Percentiles rank a stretch among this genome's conserved stretches.
These are phyloP conservation scores for Calonectria hawksworthii DNA, from an alignment of 2,329 filamentous ascomycete genomes.

Conservation along the genomic window DNA sequence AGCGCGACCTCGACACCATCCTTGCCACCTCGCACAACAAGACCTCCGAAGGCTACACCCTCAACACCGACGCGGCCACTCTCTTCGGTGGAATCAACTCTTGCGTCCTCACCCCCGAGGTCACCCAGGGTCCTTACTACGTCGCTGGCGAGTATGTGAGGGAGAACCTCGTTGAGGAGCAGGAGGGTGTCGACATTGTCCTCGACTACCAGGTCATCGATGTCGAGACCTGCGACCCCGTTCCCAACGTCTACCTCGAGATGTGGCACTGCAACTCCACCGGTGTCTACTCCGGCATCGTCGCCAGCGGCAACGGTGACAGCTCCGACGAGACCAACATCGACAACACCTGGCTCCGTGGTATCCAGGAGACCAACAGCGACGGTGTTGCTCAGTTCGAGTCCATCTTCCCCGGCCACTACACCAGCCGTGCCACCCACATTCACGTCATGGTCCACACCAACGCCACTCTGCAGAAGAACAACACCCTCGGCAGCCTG, in stretches of 20 bases:
- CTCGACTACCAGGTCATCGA: slow-evolving; percentile 62
- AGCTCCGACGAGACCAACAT: slow-evolving; percentile 53
- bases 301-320: slow-evolving; percentile 58
- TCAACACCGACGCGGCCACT: slow-evolving; percentile 47
- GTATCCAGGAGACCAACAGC: slow-evolving; percentile 55
- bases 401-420: slow-evolving; percentile 61
- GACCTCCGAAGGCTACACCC: slow-evolving; percentile 50
- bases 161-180: slow-evolving; percentile 55
- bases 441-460: slow-evolving; percentile 60
- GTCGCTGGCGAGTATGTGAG: slow-evolving; percentile 52
- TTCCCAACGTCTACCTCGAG: slow-evolving; percentile 58
- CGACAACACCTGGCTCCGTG: slow-evolving; percentile 52
- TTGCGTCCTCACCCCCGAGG: slow-evolving; percentile 64
- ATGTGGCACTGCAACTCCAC: slow-evolving; percentile 64
- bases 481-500: slow-evolving; percentile 52
- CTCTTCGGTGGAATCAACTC: slow-evolving; percentile 57
- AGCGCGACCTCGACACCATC: slow-evolving; percentile 50
- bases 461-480: slow-evolving; percentile 50
- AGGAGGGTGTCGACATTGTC: slow-evolving; percentile 56
- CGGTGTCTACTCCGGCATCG: slow-evolving; percentile 60
- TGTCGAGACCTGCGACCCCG: slow-evolving; percentile 58
- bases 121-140: slow-evolving; percentile 63
- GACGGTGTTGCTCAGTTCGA: slow-evolving; percentile 61
- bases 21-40: slow-evolving; percentile 55
- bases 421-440: slow-evolving; percentile 61